Evolutionary conservation across 768 basidiomycete genomes (phyloP).

Genomic region (Hypholoma sublateritium): DNA sequence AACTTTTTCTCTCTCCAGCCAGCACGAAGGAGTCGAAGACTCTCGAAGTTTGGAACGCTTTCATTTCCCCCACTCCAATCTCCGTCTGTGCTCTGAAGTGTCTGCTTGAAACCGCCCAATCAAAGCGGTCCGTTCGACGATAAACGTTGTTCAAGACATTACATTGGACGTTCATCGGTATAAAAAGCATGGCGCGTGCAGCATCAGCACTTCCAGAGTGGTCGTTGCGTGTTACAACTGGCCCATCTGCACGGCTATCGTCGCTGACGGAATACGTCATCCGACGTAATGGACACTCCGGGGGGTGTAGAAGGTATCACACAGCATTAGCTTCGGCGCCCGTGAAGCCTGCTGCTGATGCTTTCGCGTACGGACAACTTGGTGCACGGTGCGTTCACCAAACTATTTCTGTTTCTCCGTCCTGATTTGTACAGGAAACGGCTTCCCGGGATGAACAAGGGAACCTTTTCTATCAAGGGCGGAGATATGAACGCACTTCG

Average conservation of each 20-base stretch:
- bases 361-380: neutral
- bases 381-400: neutral
- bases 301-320: constrained; percentile 20
- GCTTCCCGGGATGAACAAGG: neutral
- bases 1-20: no score
- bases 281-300: constrained; percentile 13
- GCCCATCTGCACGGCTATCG: constrained; percentile 7
- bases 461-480: constrained; percentile 7
- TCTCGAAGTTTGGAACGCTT: no score
- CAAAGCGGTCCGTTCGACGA: no score
- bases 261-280: neutral
- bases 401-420: neutral
- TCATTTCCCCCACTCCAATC: no score
- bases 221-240: constrained; percentile 21
- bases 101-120: no score
- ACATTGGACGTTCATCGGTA: neutral
- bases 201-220: constrained; percentile 24
- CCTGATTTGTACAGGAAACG: neutral
- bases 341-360: constrained; percentile 1
- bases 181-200: neutral
- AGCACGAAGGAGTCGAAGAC: no score
- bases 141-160: neutral
- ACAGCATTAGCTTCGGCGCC: constrained; percentile 15
- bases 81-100: no score
- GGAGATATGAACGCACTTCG: constrained; percentile 2